A percentile compares a stretch with the other conserved stretches of the same genome.
Evolutionary conservation across 1,284 basidiomycete genomes (phyloP).

Genomic region (Moniliella sp.): DNA sequence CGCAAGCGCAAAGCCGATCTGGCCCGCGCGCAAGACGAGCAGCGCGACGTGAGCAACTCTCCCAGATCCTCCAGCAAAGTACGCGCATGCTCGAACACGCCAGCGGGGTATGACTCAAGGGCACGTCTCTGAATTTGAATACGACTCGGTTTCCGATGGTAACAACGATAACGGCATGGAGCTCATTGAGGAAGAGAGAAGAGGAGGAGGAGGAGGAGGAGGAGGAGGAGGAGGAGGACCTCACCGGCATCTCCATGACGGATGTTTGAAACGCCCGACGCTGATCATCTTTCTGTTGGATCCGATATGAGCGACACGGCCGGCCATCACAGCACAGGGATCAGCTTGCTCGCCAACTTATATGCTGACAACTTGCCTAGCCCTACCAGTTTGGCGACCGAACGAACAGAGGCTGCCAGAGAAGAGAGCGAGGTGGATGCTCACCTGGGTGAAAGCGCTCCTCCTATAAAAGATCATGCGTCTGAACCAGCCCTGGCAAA

Average conservation of each 20-base stretch:
- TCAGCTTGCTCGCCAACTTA: no score
- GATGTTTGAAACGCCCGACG: no score
- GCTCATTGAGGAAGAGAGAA: slow-evolving; percentile 16
- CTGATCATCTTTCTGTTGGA: no score
- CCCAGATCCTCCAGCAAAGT: slow-evolving; percentile 71
- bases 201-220: slow-evolving; percentile 34
- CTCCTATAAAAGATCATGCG: no score
- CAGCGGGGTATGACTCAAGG: slow-evolving; percentile 12
- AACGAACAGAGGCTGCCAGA: no score
- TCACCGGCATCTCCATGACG: slow-evolving; percentile 39
- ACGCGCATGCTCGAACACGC: slow-evolving; percentile 62
- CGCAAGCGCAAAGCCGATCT: slow-evolving; percentile 47
- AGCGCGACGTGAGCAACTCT: slow-evolving; percentile 61
- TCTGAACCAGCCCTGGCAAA: no score
- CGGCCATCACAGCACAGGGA: no score
- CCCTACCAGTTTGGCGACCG: no score
- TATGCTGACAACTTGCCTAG: no score
- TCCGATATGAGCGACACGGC: no score
- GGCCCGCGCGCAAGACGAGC: slow-evolving; percentile 46
- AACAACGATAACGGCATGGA: background rate
- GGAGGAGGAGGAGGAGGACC: slow-evolving; percentile 39
- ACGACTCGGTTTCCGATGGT: slow-evolving; percentile 4
- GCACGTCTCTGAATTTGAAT: slow-evolving; percentile 14
- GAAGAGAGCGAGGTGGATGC: no score
- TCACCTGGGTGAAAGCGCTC: no score